Base-by-base conservation (phyloP, 2,329 filamentous ascomycete genomes). In the Fusarium mangiferae region DNA sequence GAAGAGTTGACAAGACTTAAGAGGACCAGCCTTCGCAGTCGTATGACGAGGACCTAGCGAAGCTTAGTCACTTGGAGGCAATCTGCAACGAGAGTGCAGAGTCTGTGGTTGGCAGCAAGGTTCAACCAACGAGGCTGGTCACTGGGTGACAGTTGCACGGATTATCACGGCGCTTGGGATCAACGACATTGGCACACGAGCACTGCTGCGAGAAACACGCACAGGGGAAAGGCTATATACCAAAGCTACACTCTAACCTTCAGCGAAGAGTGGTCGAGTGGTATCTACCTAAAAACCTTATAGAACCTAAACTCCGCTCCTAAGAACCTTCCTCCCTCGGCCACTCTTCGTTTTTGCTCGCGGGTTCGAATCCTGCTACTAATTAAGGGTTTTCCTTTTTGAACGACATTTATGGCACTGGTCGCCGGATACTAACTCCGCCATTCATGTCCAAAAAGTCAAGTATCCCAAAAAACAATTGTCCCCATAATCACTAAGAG, bases 211-310 rank as follows among this genome's bases (percentile, higher is more conserved):
- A 8, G 18, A 33, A 26, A 15, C 26, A n/a, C 18, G 3, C 28
- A 10, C 20, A 15, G n/a, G 14, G 51, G 17, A 26, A 38, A 24
- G 24, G 13, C 6, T n/a, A 62, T 56, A 62, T 68, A 62, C 17
- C 24, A 38, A 35, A 38, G n/a, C 42, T 35, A 33, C 20, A 14
- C 30, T 33, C n/a, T 13, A 38, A 42, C 35, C 39, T n/a, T 28
- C 26, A 45, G 18, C 44, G 66, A 69, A 52, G 58, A 69, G 66
- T 69, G 65, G 66, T n/a, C 57, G 51, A 69, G 58, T 45, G 65
- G 66, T 52, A 41, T 49, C 66, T 57, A 56, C 66, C 49, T 69
- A 54, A 14, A 20, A 61, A 48, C 18, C 46, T 48, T 61, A 26
- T 33, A 52, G 41, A 38, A 22, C 45, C 45, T 48, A 48, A 48